These are phyloP conservation scores for Fusarium pseudocircinatum DNA, from an alignment of 2,329 filamentous ascomycete genomes.

Conservation along the genomic window DNA sequence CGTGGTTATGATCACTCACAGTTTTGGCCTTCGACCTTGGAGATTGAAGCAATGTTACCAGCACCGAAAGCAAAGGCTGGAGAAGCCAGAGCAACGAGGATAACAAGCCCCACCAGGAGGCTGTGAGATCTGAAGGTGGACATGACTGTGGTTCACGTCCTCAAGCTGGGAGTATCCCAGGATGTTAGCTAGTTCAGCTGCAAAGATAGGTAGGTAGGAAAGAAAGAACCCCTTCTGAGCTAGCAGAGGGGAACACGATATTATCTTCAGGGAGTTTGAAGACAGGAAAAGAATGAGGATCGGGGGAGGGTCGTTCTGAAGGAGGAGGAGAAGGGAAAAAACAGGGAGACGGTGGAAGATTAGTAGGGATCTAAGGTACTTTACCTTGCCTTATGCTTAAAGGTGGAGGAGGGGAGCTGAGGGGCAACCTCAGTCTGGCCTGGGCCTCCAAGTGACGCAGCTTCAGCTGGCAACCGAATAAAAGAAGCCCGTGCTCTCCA, in stretches of 20 bases:
- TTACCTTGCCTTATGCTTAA: constrained; percentile 1
- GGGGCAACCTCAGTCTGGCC: constrained; percentile 26
- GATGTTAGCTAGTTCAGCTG: constrained; percentile 9
- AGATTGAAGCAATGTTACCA: constrained; percentile 85
- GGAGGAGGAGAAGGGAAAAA: constrained; percentile 12
- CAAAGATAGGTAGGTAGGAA: constrained; percentile 1
- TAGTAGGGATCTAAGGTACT: not conserved
- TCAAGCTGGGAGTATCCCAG: constrained; percentile 32
- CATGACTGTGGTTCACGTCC: constrained; percentile 52
- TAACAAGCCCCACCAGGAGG: constrained; percentile 63
- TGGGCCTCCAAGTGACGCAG: constrained; percentile 38
- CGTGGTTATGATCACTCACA: constrained; percentile 58
- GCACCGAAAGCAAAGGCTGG: constrained; percentile 84
- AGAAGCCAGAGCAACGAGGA: constrained; percentile 73
- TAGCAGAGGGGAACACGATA: constrained; percentile 25
- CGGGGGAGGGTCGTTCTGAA: not conserved
- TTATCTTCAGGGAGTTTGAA: not conserved
- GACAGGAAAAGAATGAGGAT: not conserved
- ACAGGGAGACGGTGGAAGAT: constrained; percentile 26
- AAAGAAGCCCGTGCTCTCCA: constrained; percentile 5
- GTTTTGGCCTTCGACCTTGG: constrained; percentile 84
- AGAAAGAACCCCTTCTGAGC: constrained; percentile 31
- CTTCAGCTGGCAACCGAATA: constrained; percentile 33
- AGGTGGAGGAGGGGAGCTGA: constrained; percentile 39
- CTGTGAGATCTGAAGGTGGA: constrained; percentile 58